Evolutionary conservation across 768 basidiomycete species (phyloP), one percentile per base, ranked within the genome.

Genomic region (Suillus paluster): DNA sequence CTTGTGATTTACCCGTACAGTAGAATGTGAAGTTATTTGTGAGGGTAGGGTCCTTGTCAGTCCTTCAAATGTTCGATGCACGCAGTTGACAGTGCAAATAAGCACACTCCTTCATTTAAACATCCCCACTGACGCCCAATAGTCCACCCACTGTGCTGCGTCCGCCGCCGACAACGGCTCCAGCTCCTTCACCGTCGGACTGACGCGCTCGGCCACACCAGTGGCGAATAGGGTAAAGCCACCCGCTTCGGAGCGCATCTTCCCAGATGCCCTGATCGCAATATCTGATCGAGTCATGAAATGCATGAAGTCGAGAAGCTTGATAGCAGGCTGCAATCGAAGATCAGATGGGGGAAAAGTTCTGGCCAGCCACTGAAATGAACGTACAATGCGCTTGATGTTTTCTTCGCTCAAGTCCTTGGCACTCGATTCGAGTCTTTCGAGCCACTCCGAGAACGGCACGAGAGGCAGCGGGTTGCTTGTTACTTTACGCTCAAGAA

Each of bases 81-180:
- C 17, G 5, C 17, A 49, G 48, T 15, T 27, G 14, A 25, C 17
- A 9, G 27, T 27, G 17, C 23, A 48, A 48, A 27, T 2, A 17
- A 9, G 17, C 27, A 19, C 19, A 19, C 48, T 19, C 27, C 7
- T 33, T 57, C 41, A 57, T 30, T 27, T 15, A 34, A 59, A 64
- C 39, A 73, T 66, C 21, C 65, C 68, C 39, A 62, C 41, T 11
- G 46, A 60, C 41, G 64, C 69, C 79, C 79, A 80, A 60, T 80
- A 80, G 30, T 63, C 65, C 14, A 78, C 65, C 78, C 78, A 79
- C 44, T 63, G 52, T 6, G 58, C 57, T 4, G 66, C 75, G 57
- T 76, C 69, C 2, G 60, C 54, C 3, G 56, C 61, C 5, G 60
- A 66, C 7, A 78, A 55, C 10, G 65, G 49, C 33, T 68, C 59